Base-by-base conservation (phyloP, 345 rosid species). In the Citrus trifoliata region DNA sequence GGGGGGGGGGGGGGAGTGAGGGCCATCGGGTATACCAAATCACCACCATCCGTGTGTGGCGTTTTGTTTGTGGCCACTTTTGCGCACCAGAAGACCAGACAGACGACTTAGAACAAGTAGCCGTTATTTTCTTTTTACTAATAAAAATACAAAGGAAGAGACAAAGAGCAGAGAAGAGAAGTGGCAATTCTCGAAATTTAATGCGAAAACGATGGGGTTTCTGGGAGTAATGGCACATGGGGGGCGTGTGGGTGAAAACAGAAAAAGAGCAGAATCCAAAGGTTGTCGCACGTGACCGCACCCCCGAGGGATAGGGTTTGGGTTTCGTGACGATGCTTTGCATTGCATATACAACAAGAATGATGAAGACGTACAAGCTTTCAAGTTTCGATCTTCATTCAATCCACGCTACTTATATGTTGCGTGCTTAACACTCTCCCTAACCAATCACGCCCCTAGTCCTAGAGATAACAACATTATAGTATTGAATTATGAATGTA, bases 281-380 rank as follows among this genome's bases (percentile, higher is more conserved):
- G 86, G 61, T 21, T n/a, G 51, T 46, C 30, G 91, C 90, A 91
- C 94, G 93, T 91, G 91, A 86, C 87, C 86, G 58, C 51, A 80
- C 5, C 13, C 51, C 51, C 51, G 51, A 46, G 51, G 51, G 51
- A 13, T 46, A 12, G 51, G 51, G 51, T 3, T 46, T 46, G 51
- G 18, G 51, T 46, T 13, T 46, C 4, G 51, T 12, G 51, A 46
- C 10, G 51, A 46, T 46, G 51, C 51, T 12, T 6, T 35, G 37
- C 37, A 35, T 35, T 42, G 51, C 51, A 42, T 10, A 42, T 10
- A 12, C 10, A 42, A 42, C 51, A 12, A 42, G 14, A 42, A 12
- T 42, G 51, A 42, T 42, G 4, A 46, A 13, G 9, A 46, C 51
- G 51, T 1, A 42, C 14, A 10, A 10, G 48, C 12, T 10, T 42